Evolutionary conservation across 352 stramenopile species (phyloP), one percentile per base, ranked within the genome.

Genomic region (Halophytophthora polymorphica): DNA sequence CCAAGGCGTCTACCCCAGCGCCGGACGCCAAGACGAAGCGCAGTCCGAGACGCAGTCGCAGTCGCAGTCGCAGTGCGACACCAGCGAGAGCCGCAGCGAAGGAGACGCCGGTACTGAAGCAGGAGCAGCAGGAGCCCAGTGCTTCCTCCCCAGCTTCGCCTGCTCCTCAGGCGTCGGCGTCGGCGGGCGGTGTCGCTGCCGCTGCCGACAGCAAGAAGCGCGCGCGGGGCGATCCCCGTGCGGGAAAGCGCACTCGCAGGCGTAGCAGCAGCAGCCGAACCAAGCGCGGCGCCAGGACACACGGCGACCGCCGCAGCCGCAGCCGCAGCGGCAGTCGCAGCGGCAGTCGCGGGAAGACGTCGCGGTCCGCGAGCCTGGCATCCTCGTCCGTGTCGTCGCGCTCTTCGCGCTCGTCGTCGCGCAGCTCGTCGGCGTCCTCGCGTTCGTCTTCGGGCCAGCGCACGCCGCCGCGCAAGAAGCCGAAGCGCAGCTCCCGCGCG

Each of bases 401-500:
- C n/a, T n/a, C n/a, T n/a, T 66, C 51, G 0, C 53, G 50, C 11
- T 61, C 55, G 8, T 45, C 47, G 17, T 56, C 52, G 1, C 43
- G 51, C 29, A 72, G 60, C 17, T 46, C 33, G 18, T 69, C 59
- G 18, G 23, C 40, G 6, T 57, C 45, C 8, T 21, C 48, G 17
- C 19, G 33, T 12, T 29, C 33, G 6, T 14, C 37, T 15, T 51
- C 51, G 15, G 61, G 31, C 7, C 50, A 61, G 8, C 55, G 11
- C 52, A 67, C 69, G 3, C 69, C 69, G 2, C 65, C 65, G 3
- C 69, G 66, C 33, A 76, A 72, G 22, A 73, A 71, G 19, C 25
- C 43, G 5, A 56, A 57, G 12, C 53, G 36, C 7, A 23, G 28
- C 6, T 19, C 29, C 18, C n/a, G 35, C 43, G 19, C 19, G 34